These are phyloP conservation scores for Salvia hispanica DNA, from an alignment of 257 asterid species.

Conservation along the genomic window DNA sequence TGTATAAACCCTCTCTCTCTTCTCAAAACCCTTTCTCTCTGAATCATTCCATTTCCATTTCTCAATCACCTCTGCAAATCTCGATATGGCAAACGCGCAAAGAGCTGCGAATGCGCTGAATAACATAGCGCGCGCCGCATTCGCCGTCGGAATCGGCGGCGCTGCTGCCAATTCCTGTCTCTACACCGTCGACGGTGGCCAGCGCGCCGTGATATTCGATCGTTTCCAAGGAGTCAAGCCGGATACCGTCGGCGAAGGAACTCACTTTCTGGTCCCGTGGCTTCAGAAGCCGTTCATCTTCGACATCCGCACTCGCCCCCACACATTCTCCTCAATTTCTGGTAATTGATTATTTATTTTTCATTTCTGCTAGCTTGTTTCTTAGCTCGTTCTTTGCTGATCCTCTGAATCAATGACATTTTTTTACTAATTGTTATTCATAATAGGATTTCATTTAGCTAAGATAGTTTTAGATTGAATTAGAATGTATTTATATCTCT, in stretches of 20 bases:
- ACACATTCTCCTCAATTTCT: constrained; percentile 75
- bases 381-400: background rate
- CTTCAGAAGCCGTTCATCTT: constrained; percentile 89
- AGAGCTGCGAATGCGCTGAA: constrained; percentile 61
- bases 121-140: constrained; percentile 77
- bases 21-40: constrained; percentile 25
- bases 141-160: constrained; percentile 62
- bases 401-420: background rate
- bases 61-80: background rate
- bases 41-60: constrained; percentile 23
- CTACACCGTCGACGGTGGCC: constrained; percentile 96
- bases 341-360: constrained; percentile 35
- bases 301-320: constrained; percentile 89
- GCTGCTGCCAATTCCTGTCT: constrained; percentile 63
- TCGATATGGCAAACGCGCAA: constrained; percentile 64
- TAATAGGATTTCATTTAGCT: background rate
- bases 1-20: background rate
- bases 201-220: constrained; percentile 91
- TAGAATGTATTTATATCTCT: background rate
- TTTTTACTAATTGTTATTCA: background rate
- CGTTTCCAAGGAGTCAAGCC: constrained; percentile 86
- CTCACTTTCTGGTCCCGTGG: constrained; percentile 88
- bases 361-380: background rate
- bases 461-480: background rate
- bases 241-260: constrained; percentile 80